phyloP scores from a whole-genome alignment of 768 basidiomycete genomes.

The Sporobolomyces roseus region DNA sequence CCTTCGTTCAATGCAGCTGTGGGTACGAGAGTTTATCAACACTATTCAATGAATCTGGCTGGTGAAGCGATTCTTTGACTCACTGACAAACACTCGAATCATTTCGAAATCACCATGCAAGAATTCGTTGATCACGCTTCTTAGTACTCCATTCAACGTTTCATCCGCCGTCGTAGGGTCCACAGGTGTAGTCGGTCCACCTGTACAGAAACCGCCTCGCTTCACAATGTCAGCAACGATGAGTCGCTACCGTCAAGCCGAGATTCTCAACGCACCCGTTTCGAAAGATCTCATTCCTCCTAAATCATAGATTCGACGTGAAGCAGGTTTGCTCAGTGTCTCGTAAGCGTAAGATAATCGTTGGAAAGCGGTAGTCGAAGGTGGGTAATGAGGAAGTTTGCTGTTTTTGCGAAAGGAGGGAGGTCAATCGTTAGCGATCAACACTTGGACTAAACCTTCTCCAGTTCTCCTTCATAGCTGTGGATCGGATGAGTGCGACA shows the following conservation, averaged over 20 bases:
- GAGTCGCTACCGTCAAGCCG: too few species aligned
- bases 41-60: too few species aligned
- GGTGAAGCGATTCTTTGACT: slow-evolving; percentile 44
- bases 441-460: too few species aligned
- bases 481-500: too few species aligned
- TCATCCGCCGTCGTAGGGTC: slow-evolving; percentile 58
- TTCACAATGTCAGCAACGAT: too few species aligned
- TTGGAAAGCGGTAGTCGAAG: slow-evolving; percentile 79
- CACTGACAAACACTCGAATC: slow-evolving; percentile 69
- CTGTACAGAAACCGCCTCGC: too few species aligned
- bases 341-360: slow-evolving; percentile 79
- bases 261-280: slow-evolving; percentile 33
- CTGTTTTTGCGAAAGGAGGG: slow-evolving; percentile 52
- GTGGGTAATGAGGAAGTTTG: slow-evolving; percentile 72
- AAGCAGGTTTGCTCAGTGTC: slow-evolving; percentile 68
- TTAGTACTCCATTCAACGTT: slow-evolving; percentile 68
- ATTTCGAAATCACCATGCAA: slow-evolving; percentile 83
- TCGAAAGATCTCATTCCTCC: slow-evolving; percentile 32
- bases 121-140: slow-evolving; percentile 71
- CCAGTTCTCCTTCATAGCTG: too few species aligned
- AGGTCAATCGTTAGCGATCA: too few species aligned
- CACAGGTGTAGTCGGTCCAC: neutral
- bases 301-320: slow-evolving; percentile 64
- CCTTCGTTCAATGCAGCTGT: slow-evolving; percentile 72
- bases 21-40: neutral